These are phyloP conservation scores for Elsinoe fawcettii DNA, from an alignment of 2,329 filamentous ascomycete genomes.

Conservation along the genomic window DNA sequence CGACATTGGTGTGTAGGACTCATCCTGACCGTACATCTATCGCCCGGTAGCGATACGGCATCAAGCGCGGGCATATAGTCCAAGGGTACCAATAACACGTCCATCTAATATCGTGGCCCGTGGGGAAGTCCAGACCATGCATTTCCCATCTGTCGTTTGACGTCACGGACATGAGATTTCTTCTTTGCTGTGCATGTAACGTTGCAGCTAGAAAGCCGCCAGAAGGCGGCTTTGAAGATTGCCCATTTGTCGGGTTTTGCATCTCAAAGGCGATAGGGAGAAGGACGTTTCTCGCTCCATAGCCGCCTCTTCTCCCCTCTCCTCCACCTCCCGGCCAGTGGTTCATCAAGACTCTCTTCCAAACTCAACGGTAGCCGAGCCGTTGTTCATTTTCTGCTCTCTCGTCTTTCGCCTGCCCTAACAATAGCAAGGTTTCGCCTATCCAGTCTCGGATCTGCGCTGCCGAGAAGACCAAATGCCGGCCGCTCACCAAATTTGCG, in stretches of 20 bases:
- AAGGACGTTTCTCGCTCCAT: not conserved
- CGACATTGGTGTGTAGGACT: too few species aligned
- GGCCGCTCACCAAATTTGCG: not conserved
- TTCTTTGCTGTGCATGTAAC: not conserved
- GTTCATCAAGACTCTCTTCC: not conserved
- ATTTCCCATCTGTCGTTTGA: not conserved
- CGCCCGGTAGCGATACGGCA: not conserved
- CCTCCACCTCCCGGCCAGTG: not conserved
- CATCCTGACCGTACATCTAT: too few species aligned
- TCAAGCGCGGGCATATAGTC: not conserved
- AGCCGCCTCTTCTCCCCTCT: not conserved
- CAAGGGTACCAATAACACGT: not conserved
- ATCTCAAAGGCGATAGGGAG: not conserved
- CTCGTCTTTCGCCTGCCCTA: not conserved
- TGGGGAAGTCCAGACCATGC: not conserved
- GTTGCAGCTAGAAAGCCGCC: not conserved
- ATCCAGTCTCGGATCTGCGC: not conserved
- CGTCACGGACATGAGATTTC: not conserved
- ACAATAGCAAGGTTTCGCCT: not conserved
- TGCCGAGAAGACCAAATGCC: not conserved
- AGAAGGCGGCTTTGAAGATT: not conserved
- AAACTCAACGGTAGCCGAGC: slow-evolving; percentile 3
- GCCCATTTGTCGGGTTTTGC: too few species aligned
- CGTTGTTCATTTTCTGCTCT: not conserved
- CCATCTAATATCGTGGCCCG: not conserved